These are phyloP conservation scores for Leccinum laetum DNA, from an alignment of 1,284 basidiomycete species.

Conservation along the genomic window DNA sequence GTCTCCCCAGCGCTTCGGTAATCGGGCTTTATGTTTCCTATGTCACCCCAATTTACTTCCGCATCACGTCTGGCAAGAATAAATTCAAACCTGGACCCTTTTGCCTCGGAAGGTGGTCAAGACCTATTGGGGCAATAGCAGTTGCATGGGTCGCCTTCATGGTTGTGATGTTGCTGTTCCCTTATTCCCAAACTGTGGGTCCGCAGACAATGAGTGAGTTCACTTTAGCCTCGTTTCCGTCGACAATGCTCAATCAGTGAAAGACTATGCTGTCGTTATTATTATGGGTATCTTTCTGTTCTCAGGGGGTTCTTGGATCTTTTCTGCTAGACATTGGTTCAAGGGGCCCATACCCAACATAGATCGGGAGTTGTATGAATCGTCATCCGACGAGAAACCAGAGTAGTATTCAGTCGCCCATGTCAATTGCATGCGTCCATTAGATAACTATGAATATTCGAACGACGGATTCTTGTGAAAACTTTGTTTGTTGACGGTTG, in stretches of 20 bases:
- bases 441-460: neutral
- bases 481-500: neutral
- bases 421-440: neutral
- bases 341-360: conserved; percentile 46
- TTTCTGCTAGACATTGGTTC: conserved; percentile 68
- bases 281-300: conserved; percentile 61
- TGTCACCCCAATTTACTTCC: conserved; percentile 60
- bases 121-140: conserved; percentile 53
- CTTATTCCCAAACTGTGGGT: conserved; percentile 38
- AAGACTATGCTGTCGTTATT: conserved; percentile 65
- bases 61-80: conserved; percentile 60
- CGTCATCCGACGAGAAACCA: conserved; percentile 8
- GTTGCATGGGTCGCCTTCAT: conserved; percentile 64
- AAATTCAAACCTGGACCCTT: conserved; percentile 58
- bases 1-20: conserved; percentile 50
- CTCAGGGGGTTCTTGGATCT: conserved; percentile 54
- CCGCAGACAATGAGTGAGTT: conserved; percentile 53
- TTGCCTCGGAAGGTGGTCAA: conserved; percentile 53
- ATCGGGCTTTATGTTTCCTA: conserved; percentile 53
- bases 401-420: conserved; percentile 2
- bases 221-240: neutral
- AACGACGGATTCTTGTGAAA: neutral
- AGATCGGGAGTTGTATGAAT: conserved; percentile 2
- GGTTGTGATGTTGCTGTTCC: conserved; percentile 57
- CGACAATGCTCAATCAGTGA: neutral